Base-by-base conservation (phyloP, 495 filamentous ascomycete species). In the Tuber aestivum region DNA sequence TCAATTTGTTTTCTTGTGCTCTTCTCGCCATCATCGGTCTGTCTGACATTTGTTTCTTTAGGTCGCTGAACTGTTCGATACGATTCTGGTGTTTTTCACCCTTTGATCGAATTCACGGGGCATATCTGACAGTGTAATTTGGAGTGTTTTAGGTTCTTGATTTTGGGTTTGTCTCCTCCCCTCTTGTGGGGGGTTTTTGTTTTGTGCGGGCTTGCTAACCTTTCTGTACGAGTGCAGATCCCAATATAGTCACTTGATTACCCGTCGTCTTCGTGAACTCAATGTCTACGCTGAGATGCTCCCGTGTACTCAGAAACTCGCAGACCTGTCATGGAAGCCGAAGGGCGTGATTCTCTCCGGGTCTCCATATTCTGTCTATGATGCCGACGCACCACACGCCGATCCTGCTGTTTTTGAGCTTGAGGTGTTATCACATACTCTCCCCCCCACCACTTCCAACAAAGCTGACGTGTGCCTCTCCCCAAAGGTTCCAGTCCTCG, bases 271-370 rank as follows among this genome's bases (percentile, higher is more conserved):
- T 21, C 87, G 93, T 78, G 89, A 91, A 69, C 87, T 97, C 85
- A 91, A 92, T 86, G 88, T 98, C 83, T 97, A 92, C 87, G 89
- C 89, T 61, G 95, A 98, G 86, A 92, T 97, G 90, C 89, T 97
- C 69, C 94, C 94, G 41, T 97, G 95, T 86, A 97, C 93, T 73
- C 89, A 91, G 74, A 96, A 94, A 86, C 82, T 97, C 20, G 84
- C 88, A 9, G 92, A 96, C 70, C 88, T 98, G 20, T 78, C 86
- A 38, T 97, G 88, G 87, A 92, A 89, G 80, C 95, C 95, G 27
- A 93, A 92, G 83, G 94, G 94, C 81, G 88, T 94, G 77, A 91
- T 93, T 69, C 87, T 94, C 27, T 93, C 91, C 23, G 93, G 92
- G 72, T 92, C 93, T 69, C 92, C 92, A 0, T 91, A 89, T 83